A percentile compares a stretch with the other conserved stretches of the same genome.
phyloP scores from a whole-genome alignment of 306 rosid species.

The Benincasa hispida region DNA sequence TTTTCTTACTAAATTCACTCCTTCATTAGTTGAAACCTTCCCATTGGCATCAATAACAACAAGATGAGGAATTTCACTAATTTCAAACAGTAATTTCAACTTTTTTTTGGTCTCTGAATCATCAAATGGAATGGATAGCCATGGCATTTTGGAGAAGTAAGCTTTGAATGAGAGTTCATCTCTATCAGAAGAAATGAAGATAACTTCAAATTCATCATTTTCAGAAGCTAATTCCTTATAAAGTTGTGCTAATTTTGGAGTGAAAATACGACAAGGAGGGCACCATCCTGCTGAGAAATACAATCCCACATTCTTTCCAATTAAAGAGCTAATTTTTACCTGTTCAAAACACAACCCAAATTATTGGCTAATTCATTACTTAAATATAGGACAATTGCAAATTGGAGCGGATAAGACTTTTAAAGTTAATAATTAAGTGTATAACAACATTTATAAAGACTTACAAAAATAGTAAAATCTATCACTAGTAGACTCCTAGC shows the following conservation, averaged over 20 bases:
- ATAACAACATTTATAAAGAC: no score
- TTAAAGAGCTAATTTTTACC: background rate
- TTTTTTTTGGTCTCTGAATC: slow-evolving; percentile 32
- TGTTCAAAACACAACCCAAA: slow-evolving; percentile 9
- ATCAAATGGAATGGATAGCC: slow-evolving; percentile 60
- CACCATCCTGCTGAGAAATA: slow-evolving; percentile 76
- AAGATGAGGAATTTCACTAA: slow-evolving; percentile 31
- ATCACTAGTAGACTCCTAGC: no score
- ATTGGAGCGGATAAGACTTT: no score
- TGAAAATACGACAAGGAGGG: slow-evolving; percentile 37
- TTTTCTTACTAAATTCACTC: background rate
- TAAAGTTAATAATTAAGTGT: no score
- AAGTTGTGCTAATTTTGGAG: slow-evolving; percentile 35
- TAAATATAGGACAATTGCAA: no score
- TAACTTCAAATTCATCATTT: slow-evolving; percentile 42
- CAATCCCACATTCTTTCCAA: background rate
- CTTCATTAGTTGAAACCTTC: background rate
- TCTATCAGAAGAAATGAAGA: slow-evolving; percentile 42
- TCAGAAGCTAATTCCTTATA: slow-evolving; percentile 32
- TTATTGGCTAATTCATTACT: background rate
- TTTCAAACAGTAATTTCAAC: slow-evolving; percentile 35
- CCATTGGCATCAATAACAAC: background rate
- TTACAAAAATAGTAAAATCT: no score
- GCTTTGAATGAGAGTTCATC: slow-evolving; percentile 39
- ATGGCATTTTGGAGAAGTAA: slow-evolving; percentile 64